Evolutionary conservation across 2,329 filamentous ascomycete species (phyloP).

Genomic region (Xylariomycetidae sp.): DNA sequence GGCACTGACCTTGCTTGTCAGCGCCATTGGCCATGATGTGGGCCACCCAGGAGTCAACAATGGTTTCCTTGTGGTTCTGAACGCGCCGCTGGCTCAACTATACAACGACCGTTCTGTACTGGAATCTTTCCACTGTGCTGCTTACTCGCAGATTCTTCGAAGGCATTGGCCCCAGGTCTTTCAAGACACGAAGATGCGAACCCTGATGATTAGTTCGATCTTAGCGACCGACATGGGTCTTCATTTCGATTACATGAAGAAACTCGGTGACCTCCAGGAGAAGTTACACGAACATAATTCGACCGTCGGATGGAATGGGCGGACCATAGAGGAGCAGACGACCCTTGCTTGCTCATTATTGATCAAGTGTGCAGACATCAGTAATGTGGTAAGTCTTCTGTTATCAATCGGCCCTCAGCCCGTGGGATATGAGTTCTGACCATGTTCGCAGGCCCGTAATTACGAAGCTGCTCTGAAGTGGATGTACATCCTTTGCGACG

Average conservation of each 20-base stretch:
- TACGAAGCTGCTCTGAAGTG: slow-evolving; percentile 80
- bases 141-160: slow-evolving; percentile 91
- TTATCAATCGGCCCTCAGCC: slow-evolving; percentile 3
- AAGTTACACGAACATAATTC: slow-evolving; percentile 65
- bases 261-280: slow-evolving; percentile 73
- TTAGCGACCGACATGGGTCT: slow-evolving; percentile 95
- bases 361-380: slow-evolving; percentile 98
- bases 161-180: slow-evolving; percentile 87
- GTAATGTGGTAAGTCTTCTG: slow-evolving; percentile 77
- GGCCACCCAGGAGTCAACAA: slow-evolving; percentile 98
- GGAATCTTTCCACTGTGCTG: slow-evolving; percentile 95
- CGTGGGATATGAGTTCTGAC: background rate
- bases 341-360: slow-evolving; percentile 82
- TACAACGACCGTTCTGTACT: slow-evolving; percentile 97
- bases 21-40: slow-evolving; percentile 96
- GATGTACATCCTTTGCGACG: slow-evolving; percentile 91
- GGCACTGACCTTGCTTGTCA: slow-evolving; percentile 81
- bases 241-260: slow-evolving; percentile 95
- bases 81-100: slow-evolving; percentile 86
- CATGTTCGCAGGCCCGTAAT: slow-evolving; percentile 64
- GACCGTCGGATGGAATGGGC: slow-evolving; percentile 70
- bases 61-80: slow-evolving; percentile 86
- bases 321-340: slow-evolving; percentile 70
- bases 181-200: slow-evolving; percentile 72
- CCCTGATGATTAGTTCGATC: slow-evolving; percentile 95